Evolutionary conservation across 2,329 filamentous ascomycete species (phyloP).

Genomic region (Fusarium floridanum): DNA sequence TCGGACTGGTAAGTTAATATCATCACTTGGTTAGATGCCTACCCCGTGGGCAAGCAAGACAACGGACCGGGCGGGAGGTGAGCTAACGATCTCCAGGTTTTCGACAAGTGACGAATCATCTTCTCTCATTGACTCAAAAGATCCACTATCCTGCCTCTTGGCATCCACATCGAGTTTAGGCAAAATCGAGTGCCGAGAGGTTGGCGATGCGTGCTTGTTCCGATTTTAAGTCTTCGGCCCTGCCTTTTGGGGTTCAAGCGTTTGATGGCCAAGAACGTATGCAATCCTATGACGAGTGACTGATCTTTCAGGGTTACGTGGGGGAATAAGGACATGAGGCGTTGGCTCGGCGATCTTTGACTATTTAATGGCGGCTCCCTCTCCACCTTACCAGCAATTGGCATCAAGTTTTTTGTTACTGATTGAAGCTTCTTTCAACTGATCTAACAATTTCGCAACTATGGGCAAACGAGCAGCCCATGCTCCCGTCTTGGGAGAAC

Average conservation of each 20-base stretch:
- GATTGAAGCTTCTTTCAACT: slow-evolving; percentile 21
- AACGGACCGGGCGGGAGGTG: not conserved
- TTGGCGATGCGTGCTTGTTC: slow-evolving; percentile 53
- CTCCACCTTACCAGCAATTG: not conserved
- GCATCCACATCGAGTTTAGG: not conserved
- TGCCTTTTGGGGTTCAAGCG: not conserved
- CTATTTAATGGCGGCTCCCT: not conserved
- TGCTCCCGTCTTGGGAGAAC: slow-evolving; percentile 29
- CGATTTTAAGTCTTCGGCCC: slow-evolving; percentile 61
- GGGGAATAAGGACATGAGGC: not conserved
- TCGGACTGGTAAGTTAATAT: not conserved
- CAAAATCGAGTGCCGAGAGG: not conserved
- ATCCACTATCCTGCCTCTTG: not conserved
- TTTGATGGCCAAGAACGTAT: not conserved
- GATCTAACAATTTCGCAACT: slow-evolving; percentile 56
- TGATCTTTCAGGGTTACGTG: not conserved
- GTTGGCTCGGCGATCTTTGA: not conserved
- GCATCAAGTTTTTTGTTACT: not conserved
- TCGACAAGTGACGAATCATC: not conserved
- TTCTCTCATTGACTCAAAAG: too few relatives aligned
- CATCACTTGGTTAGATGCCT: not conserved
- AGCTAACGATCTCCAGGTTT: not conserved
- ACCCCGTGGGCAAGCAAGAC: not conserved
- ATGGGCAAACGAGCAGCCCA: slow-evolving; percentile 55
- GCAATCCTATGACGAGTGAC: not conserved